Percentiles rank a stretch among this genome's conserved stretches.
phyloP scores from a whole-genome alignment of 23 red algal genomes.

The Pyropia yezoensis region DNA sequence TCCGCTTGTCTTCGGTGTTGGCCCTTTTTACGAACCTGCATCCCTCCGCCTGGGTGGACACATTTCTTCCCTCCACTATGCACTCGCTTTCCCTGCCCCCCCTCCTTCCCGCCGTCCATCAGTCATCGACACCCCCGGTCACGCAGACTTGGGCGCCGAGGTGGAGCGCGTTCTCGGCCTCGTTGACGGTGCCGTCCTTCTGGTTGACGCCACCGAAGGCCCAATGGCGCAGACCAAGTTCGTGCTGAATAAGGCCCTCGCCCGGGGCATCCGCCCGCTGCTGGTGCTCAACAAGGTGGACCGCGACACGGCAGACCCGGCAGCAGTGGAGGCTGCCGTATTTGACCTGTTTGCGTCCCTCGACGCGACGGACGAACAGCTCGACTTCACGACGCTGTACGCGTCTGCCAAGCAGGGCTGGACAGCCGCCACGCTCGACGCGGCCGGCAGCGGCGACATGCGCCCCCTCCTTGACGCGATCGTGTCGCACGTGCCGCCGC shows the following conservation, averaged over 20 bases:
- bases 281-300: slow-evolving; percentile 94
- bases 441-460: slow-evolving; percentile 22
- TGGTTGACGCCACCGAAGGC: slow-evolving; percentile 65
- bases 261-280: slow-evolving; percentile 55
- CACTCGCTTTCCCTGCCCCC: too few species aligned
- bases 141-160: slow-evolving; percentile 36
- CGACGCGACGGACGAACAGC: slow-evolving; percentile 79
- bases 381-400: slow-evolving; percentile 75
- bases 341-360: slow-evolving; percentile 89
- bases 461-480: slow-evolving; percentile 73
- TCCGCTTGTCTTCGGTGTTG: too few species aligned
- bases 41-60: too few species aligned
- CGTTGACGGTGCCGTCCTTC: slow-evolving; percentile 52
- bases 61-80: too few species aligned
- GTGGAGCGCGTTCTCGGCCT: slow-evolving; percentile 56
- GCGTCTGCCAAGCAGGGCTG: slow-evolving; percentile 66
- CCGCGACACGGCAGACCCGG: slow-evolving; percentile 46
- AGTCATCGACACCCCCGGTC: not conserved
- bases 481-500: slow-evolving; percentile 49
- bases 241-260: slow-evolving; percentile 75
- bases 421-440: slow-evolving; percentile 21
- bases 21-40: too few species aligned
- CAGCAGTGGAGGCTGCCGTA: slow-evolving; percentile 49
- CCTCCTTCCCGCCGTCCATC: too few species aligned
- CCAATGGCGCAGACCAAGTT: slow-evolving; percentile 86